Evolutionary conservation across 306 rosid species (phyloP).

Genomic region (apple (Malus domestica)): DNA sequence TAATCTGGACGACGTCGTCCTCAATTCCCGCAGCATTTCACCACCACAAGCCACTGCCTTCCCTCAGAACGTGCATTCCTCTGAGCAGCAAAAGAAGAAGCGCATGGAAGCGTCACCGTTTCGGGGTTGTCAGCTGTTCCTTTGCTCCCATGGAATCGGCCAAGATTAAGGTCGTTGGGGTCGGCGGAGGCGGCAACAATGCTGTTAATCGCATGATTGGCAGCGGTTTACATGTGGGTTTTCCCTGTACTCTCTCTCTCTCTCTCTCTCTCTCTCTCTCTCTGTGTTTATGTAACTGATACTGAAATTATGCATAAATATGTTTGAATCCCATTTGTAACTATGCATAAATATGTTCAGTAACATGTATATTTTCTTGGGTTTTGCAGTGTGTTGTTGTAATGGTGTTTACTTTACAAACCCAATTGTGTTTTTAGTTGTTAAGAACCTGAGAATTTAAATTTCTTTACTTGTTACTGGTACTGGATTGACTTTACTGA

Average conservation of each 20-base stretch:
- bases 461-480: background rate
- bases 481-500: background rate
- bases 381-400: background rate
- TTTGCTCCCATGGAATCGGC: constrained; percentile 58
- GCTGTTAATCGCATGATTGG: constrained; percentile 97
- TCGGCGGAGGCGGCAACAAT: constrained; percentile 95
- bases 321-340: constrained; percentile 1
- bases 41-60: constrained; percentile 23
- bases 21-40: constrained; percentile 24
- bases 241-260: background rate
- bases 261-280: background rate
- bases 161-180: constrained; percentile 87
- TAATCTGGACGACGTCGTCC: constrained; percentile 39
- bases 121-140: constrained; percentile 38
- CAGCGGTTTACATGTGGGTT: constrained; percentile 69
- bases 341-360: background rate
- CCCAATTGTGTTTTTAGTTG: background rate
- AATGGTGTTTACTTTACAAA: background rate
- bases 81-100: constrained; percentile 24
- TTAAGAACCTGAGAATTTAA: background rate
- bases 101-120: constrained; percentile 19
- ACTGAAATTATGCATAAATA: background rate
- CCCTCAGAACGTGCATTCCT: constrained; percentile 19
- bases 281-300: background rate
- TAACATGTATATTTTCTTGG: background rate